Base-by-base conservation (phyloP, 345 rosid genomes). In the Pistacia integerrima region DNA sequence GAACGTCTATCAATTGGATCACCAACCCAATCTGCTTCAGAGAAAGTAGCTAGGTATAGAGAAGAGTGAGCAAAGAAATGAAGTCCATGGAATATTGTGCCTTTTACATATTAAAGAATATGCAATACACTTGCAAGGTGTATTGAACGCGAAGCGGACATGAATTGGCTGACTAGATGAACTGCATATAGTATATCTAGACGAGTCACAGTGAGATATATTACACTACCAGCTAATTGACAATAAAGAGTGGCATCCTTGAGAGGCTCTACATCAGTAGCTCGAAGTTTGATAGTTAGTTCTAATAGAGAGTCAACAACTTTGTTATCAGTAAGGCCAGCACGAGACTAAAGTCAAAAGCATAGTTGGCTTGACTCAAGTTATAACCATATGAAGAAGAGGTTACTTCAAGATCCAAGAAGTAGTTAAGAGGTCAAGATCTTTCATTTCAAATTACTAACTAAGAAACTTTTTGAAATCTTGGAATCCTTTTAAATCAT, bases 141-240 rank as follows among this genome's bases (percentile, higher is more conserved):
- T 2, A 58, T 13, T 1, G 57, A 35, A 9, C 56, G 10, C 3
- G 65, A 70, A 8, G 25, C 10, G 2, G 2, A 2, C 82, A 69
- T 74, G 35, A 74, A 79, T 18, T 79, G 48, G 30, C 62, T 33
- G 1, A 77, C 8, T 0, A 33, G 4, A n/a, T 70, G 35, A 14
- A 62, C 30, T 11, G 30, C 30, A 54, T 69, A 61, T 0, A 55
- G 3, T 11, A 79, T 33, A 16, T 74, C 56, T 28, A 20, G 65
- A 1, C 28, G 6, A 1, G 75, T 61, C 22, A 72, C 48, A n/a
- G 49, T 74, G 0, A 79, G 30, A 30, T 79, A 74, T 0, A 79
- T 57, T 2, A 74, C 18, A 18, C 64, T 49, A 1, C 77, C 75
- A 9, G 74, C 64, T 36, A 79, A 48, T 55, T 70, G 10, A 1